Base-by-base conservation (phyloP, 495 filamentous ascomycete genomes). In the Diplogelasinospora grovesii region DNA sequence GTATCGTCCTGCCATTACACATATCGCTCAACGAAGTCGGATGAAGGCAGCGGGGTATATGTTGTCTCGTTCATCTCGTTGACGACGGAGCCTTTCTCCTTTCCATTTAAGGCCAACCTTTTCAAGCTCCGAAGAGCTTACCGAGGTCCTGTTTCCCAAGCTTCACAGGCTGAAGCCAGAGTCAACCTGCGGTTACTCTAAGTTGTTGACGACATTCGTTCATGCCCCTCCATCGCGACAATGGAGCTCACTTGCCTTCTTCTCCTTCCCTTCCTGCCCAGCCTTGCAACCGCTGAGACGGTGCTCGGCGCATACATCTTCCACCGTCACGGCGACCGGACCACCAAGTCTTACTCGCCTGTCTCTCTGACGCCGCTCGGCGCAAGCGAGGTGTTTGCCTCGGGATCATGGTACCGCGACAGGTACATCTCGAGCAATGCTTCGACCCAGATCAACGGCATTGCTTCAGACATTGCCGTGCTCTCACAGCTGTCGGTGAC, bases 301-400 rank as follows among this genome's bases (percentile, higher is more conserved):
- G 65, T 85, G 19, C 81, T 82, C 57, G 79, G 74, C 26, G 68
- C 78, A 18, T 84, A 85, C 36, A 75, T 85, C 48, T 88, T 83
- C 65, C 78, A 75, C 26, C 72, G 81, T 9, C 72, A 87, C 47
- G 86, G 86, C 31, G 86, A 89, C 42, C 78, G 78, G 15, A 84
- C 81, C 0, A 74, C 83, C n/a, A 69, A 77, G 49, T 50, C 64
- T 4, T 64, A 76, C 7, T 49, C 63, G 22, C 70, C 68, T 1
- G 64, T 73, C 0, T 69, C 47, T 3, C 60, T 94, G 46, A 88
- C 84, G 1, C 61, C 80, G 6, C 67, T 84, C 39, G 87, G 87
- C 26, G 81, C 83, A 30, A 72, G 73, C 31, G 70, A 88, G 50
- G 57, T 82, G n/a, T 74, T 70, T 50, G 44, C 60, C 18, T 78